phyloP scores from a whole-genome alignment of 2,329 filamentous ascomycete genomes.

The Penicillium brasilianum region DNA sequence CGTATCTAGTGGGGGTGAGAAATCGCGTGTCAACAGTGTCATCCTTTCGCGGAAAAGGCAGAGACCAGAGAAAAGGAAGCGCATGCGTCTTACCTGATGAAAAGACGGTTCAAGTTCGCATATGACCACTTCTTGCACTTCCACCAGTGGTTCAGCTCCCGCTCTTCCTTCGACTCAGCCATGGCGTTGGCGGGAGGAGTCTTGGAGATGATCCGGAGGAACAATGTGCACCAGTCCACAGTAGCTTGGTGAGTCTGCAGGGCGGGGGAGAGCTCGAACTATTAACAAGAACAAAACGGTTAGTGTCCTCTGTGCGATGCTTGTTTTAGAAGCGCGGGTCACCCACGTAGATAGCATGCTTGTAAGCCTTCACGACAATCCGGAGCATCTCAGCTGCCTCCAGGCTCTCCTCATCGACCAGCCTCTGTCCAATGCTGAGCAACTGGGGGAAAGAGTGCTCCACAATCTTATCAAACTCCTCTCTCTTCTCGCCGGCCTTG shows the following conservation, averaged over 20 bases:
- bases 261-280: slow-evolving; percentile 84
- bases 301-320: slow-evolving; percentile 34
- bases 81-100: slow-evolving; percentile 70
- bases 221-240: slow-evolving; percentile 94
- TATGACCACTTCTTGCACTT: slow-evolving; percentile 99
- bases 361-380: slow-evolving; percentile 93
- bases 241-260: slow-evolving; percentile 81
- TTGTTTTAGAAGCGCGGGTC: slow-evolving; percentile 8
- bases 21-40: slow-evolving; percentile 11
- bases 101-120: slow-evolving; percentile 94
- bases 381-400: slow-evolving; percentile 97
- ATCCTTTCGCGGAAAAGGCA: background rate
- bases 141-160: slow-evolving; percentile 98
- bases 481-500: slow-evolving; percentile 78
- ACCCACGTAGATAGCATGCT: slow-evolving; percentile 94
- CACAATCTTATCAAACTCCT: slow-evolving; percentile 93
- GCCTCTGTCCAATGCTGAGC: slow-evolving; percentile 81
- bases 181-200: slow-evolving; percentile 78
- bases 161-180: slow-evolving; percentile 78
- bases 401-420: slow-evolving; percentile 87
- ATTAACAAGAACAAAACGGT: slow-evolving; percentile 48
- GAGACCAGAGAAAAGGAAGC: background rate
- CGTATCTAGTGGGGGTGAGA: slow-evolving; percentile 67
- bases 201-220: slow-evolving; percentile 88
- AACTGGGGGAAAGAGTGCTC: slow-evolving; percentile 88